Evolutionary conservation across 2,329 filamentous ascomycete genomes (phyloP).

Genomic region (Bipolaris victoriae): DNA sequence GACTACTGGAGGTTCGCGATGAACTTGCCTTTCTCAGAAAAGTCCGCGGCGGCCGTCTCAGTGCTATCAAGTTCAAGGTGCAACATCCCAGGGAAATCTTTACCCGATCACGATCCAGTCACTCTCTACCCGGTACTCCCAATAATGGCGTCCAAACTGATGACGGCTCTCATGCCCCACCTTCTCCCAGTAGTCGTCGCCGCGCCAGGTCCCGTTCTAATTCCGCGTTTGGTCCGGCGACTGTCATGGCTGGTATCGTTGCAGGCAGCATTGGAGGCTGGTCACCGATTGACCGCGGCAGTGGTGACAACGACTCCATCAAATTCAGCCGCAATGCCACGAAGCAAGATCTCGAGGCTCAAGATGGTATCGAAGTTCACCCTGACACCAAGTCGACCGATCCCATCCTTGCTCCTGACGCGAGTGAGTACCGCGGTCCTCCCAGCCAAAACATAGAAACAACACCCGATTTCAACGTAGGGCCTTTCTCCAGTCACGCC

Average conservation of each 20-base stretch:
- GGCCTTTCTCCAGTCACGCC: conserved; percentile 51
- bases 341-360: conserved; percentile 51
- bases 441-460: conserved; percentile 54
- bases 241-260: conserved; percentile 83
- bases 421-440: conserved; percentile 48
- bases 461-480: conserved; percentile 52
- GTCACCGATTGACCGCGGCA: conserved; percentile 68
- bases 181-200: conserved; percentile 62
- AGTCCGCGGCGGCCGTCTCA: conserved; percentile 81
- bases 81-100: conserved; percentile 76
- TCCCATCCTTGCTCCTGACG: conserved; percentile 53
- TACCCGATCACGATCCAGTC: conserved; percentile 67
- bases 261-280: conserved; percentile 78
- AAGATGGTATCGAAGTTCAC: conserved; percentile 56
- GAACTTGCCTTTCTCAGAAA: conserved; percentile 81
- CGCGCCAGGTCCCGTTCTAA: conserved; percentile 71
- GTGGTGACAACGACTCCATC: conserved; percentile 50
- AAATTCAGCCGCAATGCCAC: conserved; percentile 45
- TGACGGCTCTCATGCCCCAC: conserved; percentile 53
- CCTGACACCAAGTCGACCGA: conserved; percentile 58
- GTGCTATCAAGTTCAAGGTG: conserved; percentile 79
- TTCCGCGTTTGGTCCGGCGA: conserved; percentile 74
- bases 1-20: conserved; percentile 76
- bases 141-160: conserved; percentile 55
- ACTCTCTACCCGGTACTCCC: conserved; percentile 68